A percentile compares a stretch with the other conserved stretches of the same genome.
These are phyloP conservation scores for Aspergillus sergii DNA, from an alignment of 2,329 filamentous ascomycete genomes.

Conservation along the genomic window DNA sequence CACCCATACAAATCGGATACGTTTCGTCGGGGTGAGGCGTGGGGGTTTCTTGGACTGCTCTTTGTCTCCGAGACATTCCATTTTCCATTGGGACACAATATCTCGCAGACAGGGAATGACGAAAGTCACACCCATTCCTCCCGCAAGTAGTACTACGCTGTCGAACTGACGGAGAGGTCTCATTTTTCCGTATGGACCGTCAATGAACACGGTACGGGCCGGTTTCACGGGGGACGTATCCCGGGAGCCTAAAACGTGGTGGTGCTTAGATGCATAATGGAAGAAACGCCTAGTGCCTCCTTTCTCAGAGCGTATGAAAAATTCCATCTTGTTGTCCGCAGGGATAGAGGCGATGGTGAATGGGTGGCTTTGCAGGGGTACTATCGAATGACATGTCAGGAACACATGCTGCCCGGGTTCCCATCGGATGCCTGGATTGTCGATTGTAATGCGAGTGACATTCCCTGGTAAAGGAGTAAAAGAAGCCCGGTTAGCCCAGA, in stretches of 20 bases:
- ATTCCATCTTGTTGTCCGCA: constrained; percentile 58
- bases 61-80: constrained; percentile 27
- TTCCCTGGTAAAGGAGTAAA: constrained; percentile 56
- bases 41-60: constrained; percentile 14
- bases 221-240: constrained; percentile 13
- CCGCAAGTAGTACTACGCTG: constrained; percentile 61
- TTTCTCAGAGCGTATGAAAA: constrained; percentile 57
- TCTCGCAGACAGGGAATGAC: constrained; percentile 59
- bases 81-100: constrained; percentile 52
- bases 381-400: constrained; percentile 59
- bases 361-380: constrained; percentile 64
- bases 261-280: constrained; percentile 51
- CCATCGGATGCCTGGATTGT: constrained; percentile 60
- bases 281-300: constrained; percentile 57
- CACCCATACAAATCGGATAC: constrained; percentile 61
- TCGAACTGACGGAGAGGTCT: constrained; percentile 62
- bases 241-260: constrained; percentile 25
- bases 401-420: constrained; percentile 65
- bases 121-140: constrained; percentile 63
- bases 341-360: constrained; percentile 65
- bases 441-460: constrained; percentile 60
- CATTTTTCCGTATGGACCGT: constrained; percentile 57
- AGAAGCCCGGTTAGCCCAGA: constrained; percentile 47
- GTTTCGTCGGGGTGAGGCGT: constrained; percentile 46
- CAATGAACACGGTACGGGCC: constrained; percentile 49